A percentile compares a stretch with the other conserved stretches of the same genome.
These are phyloP conservation scores for Arthrobotrys musiformis DNA, from an alignment of 2,329 filamentous ascomycete genomes.

Conservation along the genomic window DNA sequence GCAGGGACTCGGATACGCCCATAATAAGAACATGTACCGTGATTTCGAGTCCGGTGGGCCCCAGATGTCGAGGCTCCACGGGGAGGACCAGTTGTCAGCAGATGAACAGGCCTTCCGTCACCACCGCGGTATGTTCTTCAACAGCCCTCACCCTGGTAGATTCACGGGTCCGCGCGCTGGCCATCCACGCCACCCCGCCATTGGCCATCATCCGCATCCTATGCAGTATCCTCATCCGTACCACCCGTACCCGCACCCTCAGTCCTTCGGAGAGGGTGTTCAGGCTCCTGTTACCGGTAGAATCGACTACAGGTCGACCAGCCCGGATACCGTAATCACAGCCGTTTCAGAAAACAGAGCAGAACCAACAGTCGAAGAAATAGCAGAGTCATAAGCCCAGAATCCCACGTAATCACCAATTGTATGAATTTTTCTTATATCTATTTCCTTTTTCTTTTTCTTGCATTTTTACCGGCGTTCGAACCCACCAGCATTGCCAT, in stretches of 20 bases:
- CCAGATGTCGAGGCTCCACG: neutral
- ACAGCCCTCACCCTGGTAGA: constrained; percentile 7
- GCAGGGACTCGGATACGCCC: neutral
- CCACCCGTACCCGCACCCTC: neutral
- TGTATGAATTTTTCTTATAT: neutral
- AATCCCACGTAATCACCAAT: neutral
- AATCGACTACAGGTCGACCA: neutral
- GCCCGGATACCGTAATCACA: constrained; percentile 2
- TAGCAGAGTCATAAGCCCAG: neutral
- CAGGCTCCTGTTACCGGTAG: neutral
- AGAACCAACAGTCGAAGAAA: neutral
- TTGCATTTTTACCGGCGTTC: constrained; percentile 13
- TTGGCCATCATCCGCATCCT: neutral
- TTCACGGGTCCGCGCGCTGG: neutral
- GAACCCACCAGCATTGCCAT: constrained; percentile 8
- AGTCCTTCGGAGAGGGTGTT: neutral
- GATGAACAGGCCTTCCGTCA: neutral
- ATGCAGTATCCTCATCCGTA: neutral
- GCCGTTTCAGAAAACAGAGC: neutral
- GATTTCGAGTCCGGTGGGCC: neutral
- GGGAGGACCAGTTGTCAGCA: neutral
- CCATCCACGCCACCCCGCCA: constrained; percentile 3
- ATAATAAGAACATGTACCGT: constrained; percentile 3
- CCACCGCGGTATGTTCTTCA: constrained; percentile 10
- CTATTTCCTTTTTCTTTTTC: constrained; percentile 5